Conservation (phyloP, 495 filamentous ascomycete genomes). For the Aspergillus diversus region DNA sequence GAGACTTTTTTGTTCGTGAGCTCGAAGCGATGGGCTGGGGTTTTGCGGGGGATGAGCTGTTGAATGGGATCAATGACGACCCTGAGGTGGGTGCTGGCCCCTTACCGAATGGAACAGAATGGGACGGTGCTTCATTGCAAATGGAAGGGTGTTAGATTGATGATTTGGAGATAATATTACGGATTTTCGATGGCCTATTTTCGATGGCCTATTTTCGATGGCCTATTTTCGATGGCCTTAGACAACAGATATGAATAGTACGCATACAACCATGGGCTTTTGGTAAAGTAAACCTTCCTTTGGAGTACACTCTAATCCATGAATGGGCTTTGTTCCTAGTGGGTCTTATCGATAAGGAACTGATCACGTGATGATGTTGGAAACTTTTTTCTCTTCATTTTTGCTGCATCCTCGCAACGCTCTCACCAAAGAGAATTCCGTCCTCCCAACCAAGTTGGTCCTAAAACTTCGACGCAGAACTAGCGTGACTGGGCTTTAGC, state of each 20-base stretch:
- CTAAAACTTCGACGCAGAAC: constrained; percentile 7
- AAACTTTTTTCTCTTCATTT: constrained; percentile 42
- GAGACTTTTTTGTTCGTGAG: constrained; percentile 89
- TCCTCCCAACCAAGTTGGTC: constrained; percentile 29
- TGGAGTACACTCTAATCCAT: not conserved
- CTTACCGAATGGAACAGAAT: constrained; percentile 47
- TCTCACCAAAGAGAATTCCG: constrained; percentile 21
- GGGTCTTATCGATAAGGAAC: constrained; percentile 39
- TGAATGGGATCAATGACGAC: constrained; percentile 44
- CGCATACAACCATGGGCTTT: too few species aligned
- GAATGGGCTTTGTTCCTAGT: not conserved
- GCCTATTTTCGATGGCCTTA: too few species aligned
- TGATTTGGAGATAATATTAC: not conserved
- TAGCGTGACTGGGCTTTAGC: not conserved
- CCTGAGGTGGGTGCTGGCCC: constrained; percentile 45
- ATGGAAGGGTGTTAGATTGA: constrained; percentile 44
- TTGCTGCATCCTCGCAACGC: constrained; percentile 20
- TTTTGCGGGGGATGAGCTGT: constrained; percentile 39
- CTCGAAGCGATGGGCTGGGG: constrained; percentile 80
- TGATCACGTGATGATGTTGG: constrained; percentile 36
- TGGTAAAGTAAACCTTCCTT: too few species aligned
- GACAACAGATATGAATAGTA: too few species aligned
- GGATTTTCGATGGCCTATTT: too few species aligned
- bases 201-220: too few species aligned
- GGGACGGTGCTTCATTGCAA: constrained; percentile 48